Base-by-base conservation (phyloP, 495 filamentous ascomycete species). In the Penicillium parvum region DNA sequence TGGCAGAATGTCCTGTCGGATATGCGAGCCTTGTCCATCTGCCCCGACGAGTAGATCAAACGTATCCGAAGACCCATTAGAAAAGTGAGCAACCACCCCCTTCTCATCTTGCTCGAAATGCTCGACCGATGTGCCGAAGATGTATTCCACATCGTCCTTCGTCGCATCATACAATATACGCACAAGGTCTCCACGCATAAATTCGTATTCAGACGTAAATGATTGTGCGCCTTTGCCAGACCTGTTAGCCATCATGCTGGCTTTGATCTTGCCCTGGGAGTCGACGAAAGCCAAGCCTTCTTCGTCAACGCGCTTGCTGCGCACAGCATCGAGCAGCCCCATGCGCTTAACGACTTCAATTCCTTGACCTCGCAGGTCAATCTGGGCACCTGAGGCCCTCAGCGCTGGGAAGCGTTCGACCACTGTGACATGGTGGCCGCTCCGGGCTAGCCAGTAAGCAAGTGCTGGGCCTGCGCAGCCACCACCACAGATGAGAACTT, bases 41-140 rank as follows among this genome's bases (percentile, higher is more conserved):
- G 71, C 70, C 3, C 61, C 75, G 16, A 78, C 65, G 0, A 77
- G 40, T 5, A 78, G 40, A 52, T 80, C 76, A 43, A 61, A 80
- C 11, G 43, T 60, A 17, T 56, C 56, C 8, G 27, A 45, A 7
- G 43, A 45, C 3, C 68, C 68, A 39, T 72, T 64, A 3, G 54
- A 55, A 43, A 77, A 69, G 7, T 30, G 30, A 5, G 67, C 73
- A 5, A 45, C 47, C 3, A 69, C 63, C 15, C 55, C 38, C 8
- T 62, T 37, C 10, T 55, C 43, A 21, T 58, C 37, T 57, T 61
- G 43, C 5, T 54, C 45, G 26, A 66, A 50, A 12, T 26, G 7
- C 3, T 55, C 49, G 8, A 66, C 49, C 5, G 44, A 52, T 33
- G 52, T 53, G 5, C 60, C 69, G 39, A 73, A 76, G 2, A 65